These are phyloP conservation scores for Amylocarpus encephaloides DNA, from an alignment of 2,329 filamentous ascomycete species.

Conservation along the genomic window DNA sequence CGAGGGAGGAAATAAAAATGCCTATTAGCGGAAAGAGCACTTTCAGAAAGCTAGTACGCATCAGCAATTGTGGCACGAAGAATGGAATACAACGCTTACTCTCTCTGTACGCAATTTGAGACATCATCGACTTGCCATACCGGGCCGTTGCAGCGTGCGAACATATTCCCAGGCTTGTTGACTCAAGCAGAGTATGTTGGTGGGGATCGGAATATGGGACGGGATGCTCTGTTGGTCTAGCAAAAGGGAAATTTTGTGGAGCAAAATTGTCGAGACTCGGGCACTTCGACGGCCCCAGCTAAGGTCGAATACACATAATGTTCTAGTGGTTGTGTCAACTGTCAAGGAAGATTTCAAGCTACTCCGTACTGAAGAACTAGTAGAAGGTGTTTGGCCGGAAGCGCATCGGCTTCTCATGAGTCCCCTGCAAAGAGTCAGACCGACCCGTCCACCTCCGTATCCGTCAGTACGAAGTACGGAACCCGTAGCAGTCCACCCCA, in stretches of 20 bases:
- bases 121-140: slow-evolving; percentile 59
- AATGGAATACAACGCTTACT: slow-evolving; percentile 1
- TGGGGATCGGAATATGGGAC: neutral
- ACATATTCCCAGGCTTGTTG: slow-evolving; percentile 12
- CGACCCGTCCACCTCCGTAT: no score
- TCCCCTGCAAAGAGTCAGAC: no score
- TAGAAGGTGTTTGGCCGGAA: no score
- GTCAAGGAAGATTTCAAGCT: no score
- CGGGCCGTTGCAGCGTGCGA: slow-evolving; percentile 29
- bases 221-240: neutral
- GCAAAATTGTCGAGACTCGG: no score
- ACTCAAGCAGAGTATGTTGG: neutral
- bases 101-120: slow-evolving; percentile 45
- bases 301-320: no score
- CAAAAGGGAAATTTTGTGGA: neutral
- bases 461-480: no score
- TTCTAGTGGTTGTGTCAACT: no score
- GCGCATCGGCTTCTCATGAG: no score
- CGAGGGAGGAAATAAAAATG: slow-evolving; percentile 62
- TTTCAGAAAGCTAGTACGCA: slow-evolving; percentile 61
- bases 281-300: no score
- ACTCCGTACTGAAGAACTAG: no score
- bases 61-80: slow-evolving; percentile 11
- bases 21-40: slow-evolving; percentile 71
- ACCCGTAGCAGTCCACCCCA: no score